Evolutionary conservation across 1,284 basidiomycete species (phyloP).

Genomic region (Exobasidium cylindrosporum): DNA sequence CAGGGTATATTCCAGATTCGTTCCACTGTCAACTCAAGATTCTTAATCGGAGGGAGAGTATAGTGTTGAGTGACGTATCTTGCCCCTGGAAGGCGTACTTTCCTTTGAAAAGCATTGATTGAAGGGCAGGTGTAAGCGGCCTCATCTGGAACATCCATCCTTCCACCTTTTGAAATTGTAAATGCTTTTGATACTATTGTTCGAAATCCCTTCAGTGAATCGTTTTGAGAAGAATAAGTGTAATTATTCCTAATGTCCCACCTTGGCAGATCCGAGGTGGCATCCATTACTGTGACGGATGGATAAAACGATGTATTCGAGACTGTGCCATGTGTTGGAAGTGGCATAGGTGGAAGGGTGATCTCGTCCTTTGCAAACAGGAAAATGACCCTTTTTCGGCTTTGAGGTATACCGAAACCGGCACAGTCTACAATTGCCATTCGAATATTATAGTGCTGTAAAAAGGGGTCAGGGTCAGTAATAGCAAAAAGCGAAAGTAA

Average conservation of each 20-base stretch:
- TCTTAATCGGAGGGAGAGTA: neutral
- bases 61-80: neutral
- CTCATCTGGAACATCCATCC: no score
- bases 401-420: conserved; percentile 1
- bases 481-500: neutral
- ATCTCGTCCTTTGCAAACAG: neutral
- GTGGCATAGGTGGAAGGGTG: neutral
- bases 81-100: neutral
- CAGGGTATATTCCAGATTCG: neutral
- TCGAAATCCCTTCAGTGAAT: neutral
- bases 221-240: neutral
- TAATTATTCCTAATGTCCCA: neutral
- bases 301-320: neutral
- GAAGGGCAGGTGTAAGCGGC: no score
- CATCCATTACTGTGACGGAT: neutral
- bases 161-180: neutral
- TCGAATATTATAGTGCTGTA: neutral
- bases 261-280: conserved; percentile 5
- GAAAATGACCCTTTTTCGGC: neutral
- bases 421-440: neutral
- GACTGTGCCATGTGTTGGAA: neutral
- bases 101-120: neutral
- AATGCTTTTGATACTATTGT: neutral
- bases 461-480: no score
- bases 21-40: neutral